A percentile compares a stretch with the other conserved stretches of the same genome.
These are phyloP conservation scores for Phialophora macrospora DNA, from an alignment of 2,329 filamentous ascomycete species.

Conservation along the genomic window DNA sequence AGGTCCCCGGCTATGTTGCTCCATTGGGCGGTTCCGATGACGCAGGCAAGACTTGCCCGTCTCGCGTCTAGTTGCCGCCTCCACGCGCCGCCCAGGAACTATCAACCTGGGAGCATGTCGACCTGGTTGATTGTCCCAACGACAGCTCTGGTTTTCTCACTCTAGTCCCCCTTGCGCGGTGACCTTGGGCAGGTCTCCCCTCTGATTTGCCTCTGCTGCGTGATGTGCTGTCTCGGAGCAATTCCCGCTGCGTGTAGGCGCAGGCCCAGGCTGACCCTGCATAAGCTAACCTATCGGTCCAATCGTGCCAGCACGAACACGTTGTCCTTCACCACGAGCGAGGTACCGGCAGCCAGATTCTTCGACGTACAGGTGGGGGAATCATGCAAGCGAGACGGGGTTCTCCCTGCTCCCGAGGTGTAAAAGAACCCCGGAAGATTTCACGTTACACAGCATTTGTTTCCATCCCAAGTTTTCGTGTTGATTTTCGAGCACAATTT, in stretches of 20 bases:
- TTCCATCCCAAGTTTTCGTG: constrained; percentile 6
- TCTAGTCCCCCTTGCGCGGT: not conserved
- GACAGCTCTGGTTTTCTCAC: not conserved
- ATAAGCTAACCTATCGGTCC: constrained; percentile 6
- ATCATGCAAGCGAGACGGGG: constrained; percentile 10
- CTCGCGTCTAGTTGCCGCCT: not conserved
- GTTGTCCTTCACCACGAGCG: not conserved
- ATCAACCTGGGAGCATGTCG: not conserved
- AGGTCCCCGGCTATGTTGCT: constrained; percentile 2
- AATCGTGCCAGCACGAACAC: constrained; percentile 8
- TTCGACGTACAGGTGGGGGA: constrained; percentile 17
- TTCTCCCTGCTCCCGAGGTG: constrained; percentile 5
- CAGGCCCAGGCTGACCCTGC: constrained; percentile 2
- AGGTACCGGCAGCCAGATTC: constrained; percentile 2
- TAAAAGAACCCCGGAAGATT: constrained; percentile 10
- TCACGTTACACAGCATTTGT: constrained; percentile 7
- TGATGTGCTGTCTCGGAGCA: constrained; percentile 5
- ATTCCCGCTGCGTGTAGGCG: not conserved
- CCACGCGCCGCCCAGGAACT: not conserved
- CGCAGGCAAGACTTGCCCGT: not conserved
- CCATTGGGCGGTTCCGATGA: not conserved
- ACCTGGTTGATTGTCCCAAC: not conserved
- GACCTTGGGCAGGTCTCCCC: not conserved
- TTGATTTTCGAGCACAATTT: not conserved
- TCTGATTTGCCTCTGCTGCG: not conserved